Conservation (phyloP, 441 rosid genomes). For the Croton setiger region DNA sequence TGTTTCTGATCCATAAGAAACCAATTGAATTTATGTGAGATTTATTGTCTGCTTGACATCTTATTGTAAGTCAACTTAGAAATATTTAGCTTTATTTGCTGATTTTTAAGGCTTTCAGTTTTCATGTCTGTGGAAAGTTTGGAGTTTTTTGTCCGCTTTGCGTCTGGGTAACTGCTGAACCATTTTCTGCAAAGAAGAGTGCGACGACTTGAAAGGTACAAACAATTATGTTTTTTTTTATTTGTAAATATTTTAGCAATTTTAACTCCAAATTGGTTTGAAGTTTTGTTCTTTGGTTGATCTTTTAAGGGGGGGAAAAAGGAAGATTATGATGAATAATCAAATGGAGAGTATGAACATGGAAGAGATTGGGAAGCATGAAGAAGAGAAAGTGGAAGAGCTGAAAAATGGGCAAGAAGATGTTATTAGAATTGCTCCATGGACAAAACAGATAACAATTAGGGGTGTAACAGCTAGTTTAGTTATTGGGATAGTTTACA, state of each 20-base stretch:
- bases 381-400: constrained; percentile 31
- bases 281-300: background rate
- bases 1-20: background rate
- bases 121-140: background rate
- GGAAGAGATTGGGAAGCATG: constrained; percentile 37
- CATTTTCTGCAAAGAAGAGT: background rate
- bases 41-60: background rate
- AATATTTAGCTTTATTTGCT: background rate
- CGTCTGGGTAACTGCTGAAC: background rate
- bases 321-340: constrained; percentile 5
- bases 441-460: constrained; percentile 76
- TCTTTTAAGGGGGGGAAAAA: background rate
- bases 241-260: background rate
- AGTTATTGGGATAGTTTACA: constrained; percentile 66
- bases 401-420: constrained; percentile 34
- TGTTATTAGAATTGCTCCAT: constrained; percentile 50
- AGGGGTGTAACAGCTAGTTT: constrained; percentile 67
- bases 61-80: background rate
- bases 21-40: background rate
- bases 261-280: background rate
- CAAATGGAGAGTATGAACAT: constrained; percentile 26
- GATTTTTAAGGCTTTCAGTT: background rate
- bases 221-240: background rate
- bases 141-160: background rate
- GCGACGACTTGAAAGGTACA: background rate